These are phyloP conservation scores for Zostera marina DNA, from an alignment of 116 monocot genomes.

Conservation along the genomic window DNA sequence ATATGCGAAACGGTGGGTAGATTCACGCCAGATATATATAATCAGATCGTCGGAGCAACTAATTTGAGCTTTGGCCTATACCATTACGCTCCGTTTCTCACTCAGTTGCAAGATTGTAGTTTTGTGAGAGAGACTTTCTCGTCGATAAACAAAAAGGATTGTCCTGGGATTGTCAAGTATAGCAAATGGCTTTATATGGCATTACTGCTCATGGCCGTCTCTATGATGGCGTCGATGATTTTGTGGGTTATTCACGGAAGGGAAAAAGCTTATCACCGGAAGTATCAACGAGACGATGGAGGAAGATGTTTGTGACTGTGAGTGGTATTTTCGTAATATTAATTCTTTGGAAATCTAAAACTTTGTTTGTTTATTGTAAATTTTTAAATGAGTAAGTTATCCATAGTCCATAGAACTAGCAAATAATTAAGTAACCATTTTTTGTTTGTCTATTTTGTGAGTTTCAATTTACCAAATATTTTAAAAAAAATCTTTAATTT, in stretches of 20 bases:
- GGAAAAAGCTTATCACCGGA: constrained; percentile 47
- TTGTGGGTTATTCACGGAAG: constrained; percentile 77
- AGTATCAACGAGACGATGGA: too few relatives aligned
- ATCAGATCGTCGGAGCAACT: constrained; percentile 38
- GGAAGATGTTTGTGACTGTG: too few relatives aligned
- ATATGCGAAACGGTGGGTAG: constrained; percentile 49
- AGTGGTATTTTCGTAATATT: too few relatives aligned
- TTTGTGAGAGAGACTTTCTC: constrained; percentile 67
- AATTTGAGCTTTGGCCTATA: constrained; percentile 40
- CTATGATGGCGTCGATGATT: constrained; percentile 65
- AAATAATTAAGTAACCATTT: too few relatives aligned
- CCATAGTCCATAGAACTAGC: too few relatives aligned
- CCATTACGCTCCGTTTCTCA: constrained; percentile 66
- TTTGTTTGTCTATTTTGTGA: too few relatives aligned
- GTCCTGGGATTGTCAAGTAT: constrained; percentile 45
- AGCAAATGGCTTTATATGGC: constrained; percentile 53
- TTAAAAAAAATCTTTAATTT: too few relatives aligned
- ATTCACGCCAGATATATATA: constrained; percentile 47
- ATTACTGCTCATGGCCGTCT: constrained; percentile 49
- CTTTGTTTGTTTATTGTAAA: too few relatives aligned
- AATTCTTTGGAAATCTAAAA: too few relatives aligned
- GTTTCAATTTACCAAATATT: too few relatives aligned
- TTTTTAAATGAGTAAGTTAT: too few relatives aligned
- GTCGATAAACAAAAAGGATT: constrained; percentile 35
- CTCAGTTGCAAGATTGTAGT: constrained; percentile 48